Conservation (phyloP, 164 flowering plant species). For the Amborella trichopoda region DNA sequence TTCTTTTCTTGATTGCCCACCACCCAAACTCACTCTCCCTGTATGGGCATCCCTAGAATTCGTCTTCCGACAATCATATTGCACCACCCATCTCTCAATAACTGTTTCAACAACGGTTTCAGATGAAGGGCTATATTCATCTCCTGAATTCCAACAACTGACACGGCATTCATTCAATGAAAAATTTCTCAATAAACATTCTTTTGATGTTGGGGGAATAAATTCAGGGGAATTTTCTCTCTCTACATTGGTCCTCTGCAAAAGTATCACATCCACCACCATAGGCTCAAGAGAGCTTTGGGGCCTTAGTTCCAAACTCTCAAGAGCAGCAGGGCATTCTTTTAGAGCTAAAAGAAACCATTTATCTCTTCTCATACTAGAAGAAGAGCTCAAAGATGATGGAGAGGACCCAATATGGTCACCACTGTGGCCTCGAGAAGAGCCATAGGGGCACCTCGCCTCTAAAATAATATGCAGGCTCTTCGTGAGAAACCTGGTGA, state of each 20-base stretch:
- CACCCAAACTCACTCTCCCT: constrained; percentile 35
- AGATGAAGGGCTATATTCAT: constrained; percentile 29
- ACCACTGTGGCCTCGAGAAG: constrained; percentile 70
- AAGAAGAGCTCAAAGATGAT: constrained; percentile 70
- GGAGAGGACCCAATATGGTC: constrained; percentile 58
- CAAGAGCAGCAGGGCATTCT: constrained; percentile 75
- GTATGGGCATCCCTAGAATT: constrained; percentile 19
- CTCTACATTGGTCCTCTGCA: constrained; percentile 29
- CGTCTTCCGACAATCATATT: constrained; percentile 54
- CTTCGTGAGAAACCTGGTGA: constrained; percentile 68
- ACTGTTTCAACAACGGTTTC: constrained; percentile 45
- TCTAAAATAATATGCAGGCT: constrained; percentile 77
- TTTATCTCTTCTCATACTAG: constrained; percentile 65
- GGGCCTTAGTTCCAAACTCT: constrained; percentile 70
- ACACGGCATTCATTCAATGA: constrained; percentile 27
- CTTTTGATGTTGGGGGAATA: constrained; percentile 19
- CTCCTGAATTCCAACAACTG: constrained; percentile 29
- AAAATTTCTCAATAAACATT: constrained; percentile 19
- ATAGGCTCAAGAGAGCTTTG: constrained; percentile 64
- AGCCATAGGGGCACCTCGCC: constrained; percentile 49
- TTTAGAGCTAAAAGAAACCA: constrained; percentile 86
- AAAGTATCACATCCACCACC: constrained; percentile 70
- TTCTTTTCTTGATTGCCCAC: too few species aligned
- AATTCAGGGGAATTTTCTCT: constrained; percentile 9
- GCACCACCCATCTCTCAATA: constrained; percentile 88